Evolutionary conservation across 306 rosid genomes (phyloP).

Genomic region (Fragaria ananassa): DNA sequence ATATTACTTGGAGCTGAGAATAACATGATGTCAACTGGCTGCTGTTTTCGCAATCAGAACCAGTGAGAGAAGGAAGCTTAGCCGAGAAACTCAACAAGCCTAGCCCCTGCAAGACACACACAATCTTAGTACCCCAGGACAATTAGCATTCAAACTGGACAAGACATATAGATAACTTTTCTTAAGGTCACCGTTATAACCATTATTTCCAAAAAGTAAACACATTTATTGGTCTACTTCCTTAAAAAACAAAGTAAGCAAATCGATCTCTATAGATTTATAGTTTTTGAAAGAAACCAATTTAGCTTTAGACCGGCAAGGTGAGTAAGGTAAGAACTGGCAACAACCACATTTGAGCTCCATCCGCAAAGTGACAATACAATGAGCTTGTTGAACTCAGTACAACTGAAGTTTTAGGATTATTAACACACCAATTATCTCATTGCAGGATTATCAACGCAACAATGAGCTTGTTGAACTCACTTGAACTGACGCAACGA

Average conservation of each 20-base stretch:
- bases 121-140: neutral
- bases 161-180: neutral
- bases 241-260: neutral
- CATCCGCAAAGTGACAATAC: neutral
- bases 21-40: conserved; percentile 22
- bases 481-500: neutral
- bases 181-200: neutral
- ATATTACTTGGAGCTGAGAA: conserved; percentile 31
- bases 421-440: neutral
- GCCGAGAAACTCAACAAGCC: conserved; percentile 55
- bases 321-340: neutral
- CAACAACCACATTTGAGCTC: neutral
- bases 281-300: neutral
- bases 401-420: neutral
- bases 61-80: conserved; percentile 36
- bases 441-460: neutral
- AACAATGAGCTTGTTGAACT: neutral
- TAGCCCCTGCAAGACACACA: conserved; percentile 43
- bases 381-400: neutral
- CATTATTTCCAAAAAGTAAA: neutral
- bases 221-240: neutral
- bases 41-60: conserved; percentile 29
- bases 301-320: neutral
- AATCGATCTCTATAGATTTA: neutral
- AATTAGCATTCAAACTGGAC: neutral